These are phyloP conservation scores for Naganishia kalamii DNA, from an alignment of 768 basidiomycete species.

Conservation along the genomic window DNA sequence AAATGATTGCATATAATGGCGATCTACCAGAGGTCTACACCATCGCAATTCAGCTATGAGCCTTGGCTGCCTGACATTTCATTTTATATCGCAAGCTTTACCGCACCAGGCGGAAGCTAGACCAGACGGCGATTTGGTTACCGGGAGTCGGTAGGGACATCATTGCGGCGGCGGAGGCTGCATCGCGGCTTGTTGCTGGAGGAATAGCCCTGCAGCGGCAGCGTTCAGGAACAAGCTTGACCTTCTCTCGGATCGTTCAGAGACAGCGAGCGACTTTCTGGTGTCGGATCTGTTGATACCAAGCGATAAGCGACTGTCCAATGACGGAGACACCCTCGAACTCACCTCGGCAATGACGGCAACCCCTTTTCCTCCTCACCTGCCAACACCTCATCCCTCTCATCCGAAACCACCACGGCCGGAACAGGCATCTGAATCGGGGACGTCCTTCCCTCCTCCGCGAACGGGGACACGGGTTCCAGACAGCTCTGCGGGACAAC, in stretches of 20 bases:
- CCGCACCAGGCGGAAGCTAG: no score
- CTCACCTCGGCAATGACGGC: slow-evolving; percentile 11
- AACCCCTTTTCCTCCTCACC: not conserved
- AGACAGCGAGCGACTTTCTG: slow-evolving; percentile 22
- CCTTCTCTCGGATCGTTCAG: slow-evolving; percentile 28
- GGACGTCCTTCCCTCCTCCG: not conserved
- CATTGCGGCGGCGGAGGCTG: no score
- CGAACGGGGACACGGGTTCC: slow-evolving; percentile 23
- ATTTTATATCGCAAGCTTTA: no score
- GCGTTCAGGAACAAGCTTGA: slow-evolving; percentile 31
- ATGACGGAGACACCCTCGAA: not conserved
- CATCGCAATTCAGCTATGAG: no score
- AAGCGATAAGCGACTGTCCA: not conserved
- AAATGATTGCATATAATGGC: no score
- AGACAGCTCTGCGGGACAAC: slow-evolving; percentile 43
- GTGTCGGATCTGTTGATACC: slow-evolving; percentile 25
- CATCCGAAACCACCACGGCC: slow-evolving; percentile 7
- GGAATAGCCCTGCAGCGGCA: slow-evolving; percentile 56
- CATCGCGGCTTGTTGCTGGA: not conserved
- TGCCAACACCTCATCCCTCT: not conserved
- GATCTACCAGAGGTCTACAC: no score
- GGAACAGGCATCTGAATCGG: slow-evolving; percentile 11
- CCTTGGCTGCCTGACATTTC: no score
- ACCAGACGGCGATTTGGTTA: no score
- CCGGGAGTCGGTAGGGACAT: no score